These are phyloP conservation scores for Spergularia bocconei DNA, from an alignment of 148 eudicot species.

Conservation along the genomic window DNA sequence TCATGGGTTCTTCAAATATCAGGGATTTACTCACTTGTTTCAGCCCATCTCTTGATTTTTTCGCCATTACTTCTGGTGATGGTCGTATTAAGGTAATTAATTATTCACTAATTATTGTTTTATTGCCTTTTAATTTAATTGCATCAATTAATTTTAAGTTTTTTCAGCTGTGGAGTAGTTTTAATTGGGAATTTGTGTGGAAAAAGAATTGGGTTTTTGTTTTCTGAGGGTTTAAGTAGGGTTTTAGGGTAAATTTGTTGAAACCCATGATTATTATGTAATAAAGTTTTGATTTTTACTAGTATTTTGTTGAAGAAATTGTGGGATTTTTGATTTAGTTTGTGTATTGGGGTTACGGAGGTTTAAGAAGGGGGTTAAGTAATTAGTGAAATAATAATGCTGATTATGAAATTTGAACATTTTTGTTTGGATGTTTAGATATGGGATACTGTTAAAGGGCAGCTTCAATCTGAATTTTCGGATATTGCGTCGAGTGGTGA, in stretches of 20 bases:
- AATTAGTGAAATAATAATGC: neutral
- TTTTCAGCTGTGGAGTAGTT: neutral
- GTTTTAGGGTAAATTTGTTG: neutral
- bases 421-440: slow-evolving; percentile 43
- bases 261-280: neutral
- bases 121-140: neutral
- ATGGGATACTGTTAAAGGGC: slow-evolving; percentile 85
- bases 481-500: slow-evolving; percentile 46
- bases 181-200: neutral
- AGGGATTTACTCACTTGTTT: slow-evolving; percentile 71
- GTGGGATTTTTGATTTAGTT: neutral
- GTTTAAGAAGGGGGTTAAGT: slow-evolving; percentile 22
- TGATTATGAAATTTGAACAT: neutral
- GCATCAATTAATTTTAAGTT: neutral
- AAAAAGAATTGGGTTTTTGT: neutral
- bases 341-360: neutral
- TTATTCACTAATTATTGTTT: neutral
- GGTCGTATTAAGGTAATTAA: slow-evolving; percentile 73
- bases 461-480: slow-evolving; percentile 72
- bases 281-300: neutral
- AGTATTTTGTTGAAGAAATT: neutral
- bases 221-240: neutral
- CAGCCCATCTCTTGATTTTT: slow-evolving; percentile 70
- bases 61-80: slow-evolving; percentile 76
- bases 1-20: slow-evolving; percentile 55